Evolutionary conservation across 768 basidiomycete genomes (phyloP).

Genomic region (Leucocoprinus sp.): DNA sequence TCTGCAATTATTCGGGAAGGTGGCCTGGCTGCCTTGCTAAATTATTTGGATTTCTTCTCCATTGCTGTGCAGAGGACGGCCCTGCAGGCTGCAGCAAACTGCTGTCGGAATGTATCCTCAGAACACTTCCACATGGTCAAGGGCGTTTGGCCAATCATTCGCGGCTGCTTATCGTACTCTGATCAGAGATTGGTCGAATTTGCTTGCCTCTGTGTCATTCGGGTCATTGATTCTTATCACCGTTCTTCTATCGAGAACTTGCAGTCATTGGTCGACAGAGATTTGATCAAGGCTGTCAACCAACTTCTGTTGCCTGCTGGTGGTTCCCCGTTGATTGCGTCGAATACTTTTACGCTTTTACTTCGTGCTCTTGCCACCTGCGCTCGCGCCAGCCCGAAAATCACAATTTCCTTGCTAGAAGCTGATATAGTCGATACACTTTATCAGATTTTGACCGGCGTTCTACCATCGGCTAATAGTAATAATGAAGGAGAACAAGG

Average conservation of each 20-base stretch:
- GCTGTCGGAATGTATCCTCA: constrained; percentile 84
- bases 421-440: constrained; percentile 89
- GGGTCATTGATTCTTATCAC: constrained; percentile 87
- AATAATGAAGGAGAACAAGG: constrained; percentile 50
- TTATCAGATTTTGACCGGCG: constrained; percentile 93
- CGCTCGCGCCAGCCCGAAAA: constrained; percentile 81
- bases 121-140: constrained; percentile 88
- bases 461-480: constrained; percentile 62
- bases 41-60: constrained; percentile 97
- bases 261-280: constrained; percentile 75
- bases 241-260: constrained; percentile 79
- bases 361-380: constrained; percentile 84
- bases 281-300: constrained; percentile 77
- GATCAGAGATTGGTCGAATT: constrained; percentile 98
- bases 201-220: constrained; percentile 90
- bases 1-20: constrained; percentile 94
- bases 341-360: constrained; percentile 83
- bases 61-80: constrained; percentile 97
- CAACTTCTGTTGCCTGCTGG: constrained; percentile 78
- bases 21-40: constrained; percentile 85
- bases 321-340: constrained; percentile 76
- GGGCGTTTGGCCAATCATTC: constrained; percentile 87
- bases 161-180: constrained; percentile 84
- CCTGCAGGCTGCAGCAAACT: constrained; percentile 92
- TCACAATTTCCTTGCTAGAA: constrained; percentile 79